Evolutionary conservation across 2,329 filamentous ascomycete genomes (phyloP).

Genomic region (Setomelanomma holmii): DNA sequence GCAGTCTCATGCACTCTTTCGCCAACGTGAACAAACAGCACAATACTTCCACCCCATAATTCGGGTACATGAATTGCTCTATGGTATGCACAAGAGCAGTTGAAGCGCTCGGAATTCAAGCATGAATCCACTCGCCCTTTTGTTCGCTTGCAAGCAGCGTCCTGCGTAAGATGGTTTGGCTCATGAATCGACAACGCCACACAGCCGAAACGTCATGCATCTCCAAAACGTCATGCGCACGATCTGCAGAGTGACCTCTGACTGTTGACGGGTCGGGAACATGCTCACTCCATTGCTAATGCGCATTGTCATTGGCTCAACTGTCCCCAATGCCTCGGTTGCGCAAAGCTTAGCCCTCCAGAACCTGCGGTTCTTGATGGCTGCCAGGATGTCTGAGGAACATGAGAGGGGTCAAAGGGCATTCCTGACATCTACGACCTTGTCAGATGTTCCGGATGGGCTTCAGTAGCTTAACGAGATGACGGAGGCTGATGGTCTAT

Average conservation of each 20-base stretch:
- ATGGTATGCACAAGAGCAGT: neutral
- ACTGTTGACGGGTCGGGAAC: slow-evolving; percentile 17
- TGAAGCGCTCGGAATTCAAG: neutral
- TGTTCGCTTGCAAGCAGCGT: no score
- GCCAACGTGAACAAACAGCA: neutral
- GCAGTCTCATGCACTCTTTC: neutral
- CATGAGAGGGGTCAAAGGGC: slow-evolving; percentile 18
- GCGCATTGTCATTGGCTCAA: slow-evolving; percentile 18
- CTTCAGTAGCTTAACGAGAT: slow-evolving; percentile 7
- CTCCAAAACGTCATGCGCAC: slow-evolving; percentile 23
- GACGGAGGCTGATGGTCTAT: neutral
- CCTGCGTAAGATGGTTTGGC: no score
- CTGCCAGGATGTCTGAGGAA: slow-evolving; percentile 8
- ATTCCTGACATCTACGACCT: slow-evolving; percentile 9
- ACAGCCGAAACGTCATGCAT: slow-evolving; percentile 31
- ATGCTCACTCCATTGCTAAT: neutral
- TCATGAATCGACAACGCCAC: neutral
- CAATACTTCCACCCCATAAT: neutral
- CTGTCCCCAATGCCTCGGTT: slow-evolving; percentile 8
- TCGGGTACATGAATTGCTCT: neutral
- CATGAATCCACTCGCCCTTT: no score
- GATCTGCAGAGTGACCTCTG: slow-evolving; percentile 25
- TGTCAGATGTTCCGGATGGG: slow-evolving; percentile 20
- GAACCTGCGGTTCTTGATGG: slow-evolving; percentile 13
- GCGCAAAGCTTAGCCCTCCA: slow-evolving; percentile 20